Percentiles rank a stretch among this genome's conserved stretches.
phyloP scores from a whole-genome alignment of 1,284 basidiomycete species.

The Leccinum pallidistipes region DNA sequence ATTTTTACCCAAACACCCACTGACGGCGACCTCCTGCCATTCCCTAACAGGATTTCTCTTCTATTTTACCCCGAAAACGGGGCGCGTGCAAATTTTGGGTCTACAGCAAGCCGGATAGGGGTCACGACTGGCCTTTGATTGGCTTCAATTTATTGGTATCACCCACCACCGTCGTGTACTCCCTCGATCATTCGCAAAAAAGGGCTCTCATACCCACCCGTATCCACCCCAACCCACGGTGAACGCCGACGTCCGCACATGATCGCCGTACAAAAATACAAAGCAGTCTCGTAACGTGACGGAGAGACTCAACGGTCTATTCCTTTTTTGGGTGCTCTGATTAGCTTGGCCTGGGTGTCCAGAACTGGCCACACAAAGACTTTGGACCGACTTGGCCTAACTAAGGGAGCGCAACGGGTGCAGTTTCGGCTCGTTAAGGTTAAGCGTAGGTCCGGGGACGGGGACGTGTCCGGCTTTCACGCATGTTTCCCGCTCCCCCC shows the following conservation, averaged over 20 bases:
- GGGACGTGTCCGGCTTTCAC: background rate
- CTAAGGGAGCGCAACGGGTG: background rate
- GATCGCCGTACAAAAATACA: background rate
- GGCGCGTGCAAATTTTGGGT: background rate
- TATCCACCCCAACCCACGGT: background rate
- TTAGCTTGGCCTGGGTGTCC: background rate
- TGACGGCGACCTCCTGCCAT: background rate
- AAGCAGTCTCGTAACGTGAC: background rate
- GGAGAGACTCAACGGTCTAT: background rate
- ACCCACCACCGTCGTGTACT: background rate
- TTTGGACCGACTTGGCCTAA: background rate
- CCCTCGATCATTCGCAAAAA: background rate
- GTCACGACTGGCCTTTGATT: background rate
- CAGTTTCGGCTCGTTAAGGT: background rate
- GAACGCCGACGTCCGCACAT: background rate
- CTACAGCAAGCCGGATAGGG: slow-evolving; percentile 15
- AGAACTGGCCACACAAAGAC: background rate
- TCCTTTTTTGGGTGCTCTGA: background rate
- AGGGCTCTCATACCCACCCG: background rate
- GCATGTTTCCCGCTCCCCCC: background rate
- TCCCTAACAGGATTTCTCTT: background rate
- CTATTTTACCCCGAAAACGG: slow-evolving; percentile 1
- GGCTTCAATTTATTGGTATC: background rate
- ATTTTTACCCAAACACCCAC: background rate
- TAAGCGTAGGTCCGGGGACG: background rate